Percentiles rank a stretch among this genome's conserved stretches.
These are phyloP conservation scores for Monosporascus sp. DNA, from an alignment of 2,329 filamentous ascomycete species.

Conservation along the genomic window DNA sequence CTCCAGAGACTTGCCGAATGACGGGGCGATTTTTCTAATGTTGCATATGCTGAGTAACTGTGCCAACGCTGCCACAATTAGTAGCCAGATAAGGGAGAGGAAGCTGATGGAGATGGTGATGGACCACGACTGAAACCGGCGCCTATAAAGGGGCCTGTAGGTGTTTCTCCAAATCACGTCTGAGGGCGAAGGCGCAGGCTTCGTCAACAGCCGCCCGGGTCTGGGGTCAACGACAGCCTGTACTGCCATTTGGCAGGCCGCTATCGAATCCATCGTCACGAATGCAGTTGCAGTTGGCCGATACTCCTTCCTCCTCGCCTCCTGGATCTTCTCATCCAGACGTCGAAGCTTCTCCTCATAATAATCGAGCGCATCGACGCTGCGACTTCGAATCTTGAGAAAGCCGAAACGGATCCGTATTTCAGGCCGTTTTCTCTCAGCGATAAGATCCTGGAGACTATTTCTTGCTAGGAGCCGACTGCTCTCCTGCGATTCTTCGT, in stretches of 20 bases:
- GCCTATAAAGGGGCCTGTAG: slow-evolving; percentile 67
- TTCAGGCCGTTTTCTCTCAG: slow-evolving; percentile 54
- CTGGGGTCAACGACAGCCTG: slow-evolving; percentile 90
- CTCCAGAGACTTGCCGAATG: slow-evolving; percentile 61
- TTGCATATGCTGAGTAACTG: slow-evolving; percentile 75
- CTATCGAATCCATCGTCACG: slow-evolving; percentile 95
- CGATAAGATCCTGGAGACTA: slow-evolving; percentile 30
- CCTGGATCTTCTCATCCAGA: slow-evolving; percentile 68
- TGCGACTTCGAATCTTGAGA: slow-evolving; percentile 63
- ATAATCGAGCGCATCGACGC: slow-evolving; percentile 88
- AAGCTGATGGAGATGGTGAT: slow-evolving; percentile 80
- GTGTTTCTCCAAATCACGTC: slow-evolving; percentile 97
- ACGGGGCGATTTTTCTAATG: slow-evolving; percentile 66
- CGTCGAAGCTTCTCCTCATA: slow-evolving; percentile 80
- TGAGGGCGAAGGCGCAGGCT: slow-evolving; percentile 77
- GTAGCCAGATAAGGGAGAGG: slow-evolving; percentile 82
- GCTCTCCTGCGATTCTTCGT: slow-evolving; percentile 47
- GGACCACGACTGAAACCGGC: slow-evolving; percentile 74
- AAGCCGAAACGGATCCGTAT: slow-evolving; percentile 74
- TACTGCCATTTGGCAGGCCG: slow-evolving; percentile 89
- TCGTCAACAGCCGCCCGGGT: slow-evolving; percentile 78
- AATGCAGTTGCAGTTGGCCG: slow-evolving; percentile 79
- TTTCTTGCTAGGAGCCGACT: slow-evolving; percentile 53
- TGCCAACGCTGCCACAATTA: slow-evolving; percentile 74
- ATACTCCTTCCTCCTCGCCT: slow-evolving; percentile 70